A percentile compares a stretch with the other conserved stretches of the same genome.
Evolutionary conservation across 495 filamentous ascomycete genomes (phyloP).

Genomic region (Penicillium malachiteum): DNA sequence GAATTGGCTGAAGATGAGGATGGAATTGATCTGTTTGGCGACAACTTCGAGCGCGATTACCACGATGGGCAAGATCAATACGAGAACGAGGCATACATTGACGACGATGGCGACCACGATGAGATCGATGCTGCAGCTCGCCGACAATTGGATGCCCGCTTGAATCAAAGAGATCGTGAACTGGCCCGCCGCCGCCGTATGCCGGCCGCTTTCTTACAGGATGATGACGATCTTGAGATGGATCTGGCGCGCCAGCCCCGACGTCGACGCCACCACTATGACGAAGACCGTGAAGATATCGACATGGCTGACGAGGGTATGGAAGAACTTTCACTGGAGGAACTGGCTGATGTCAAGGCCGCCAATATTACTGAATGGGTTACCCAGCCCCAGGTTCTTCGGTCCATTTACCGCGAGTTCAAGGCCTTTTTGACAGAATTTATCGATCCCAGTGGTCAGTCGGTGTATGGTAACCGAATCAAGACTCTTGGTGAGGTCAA

Average conservation of each 20-base stretch:
- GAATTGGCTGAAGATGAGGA: constrained; percentile 95
- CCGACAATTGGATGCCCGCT: constrained; percentile 76
- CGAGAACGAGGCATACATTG: constrained; percentile 64
- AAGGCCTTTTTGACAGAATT: constrained; percentile 96
- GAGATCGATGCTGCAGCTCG: constrained; percentile 66
- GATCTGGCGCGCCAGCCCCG: constrained; percentile 82
- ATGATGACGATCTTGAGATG: constrained; percentile 82
- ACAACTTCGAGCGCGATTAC: constrained; percentile 89
- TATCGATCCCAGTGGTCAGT: constrained; percentile 79
- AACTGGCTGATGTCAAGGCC: constrained; percentile 90
- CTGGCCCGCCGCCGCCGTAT: constrained; percentile 70
- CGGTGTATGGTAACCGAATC: constrained; percentile 92
- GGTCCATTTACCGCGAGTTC: constrained; percentile 94
- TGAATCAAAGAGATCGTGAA: constrained; percentile 82
- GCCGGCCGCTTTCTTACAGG: constrained; percentile 80
- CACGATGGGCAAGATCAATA: constrained; percentile 63
- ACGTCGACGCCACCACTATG: constrained; percentile 79
- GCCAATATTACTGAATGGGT: constrained; percentile 93
- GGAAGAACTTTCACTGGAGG: constrained; percentile 92
- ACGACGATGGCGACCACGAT: constrained; percentile 77
- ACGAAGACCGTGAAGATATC: constrained; percentile 86
- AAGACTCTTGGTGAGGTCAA: constrained; percentile 94
- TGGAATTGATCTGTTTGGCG: constrained; percentile 88
- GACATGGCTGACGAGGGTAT: constrained; percentile 90
- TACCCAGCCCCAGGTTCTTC: constrained; percentile 81